These are phyloP conservation scores for Beauveria sp. DNA, from an alignment of 2,329 filamentous ascomycete species.

Conservation along the genomic window DNA sequence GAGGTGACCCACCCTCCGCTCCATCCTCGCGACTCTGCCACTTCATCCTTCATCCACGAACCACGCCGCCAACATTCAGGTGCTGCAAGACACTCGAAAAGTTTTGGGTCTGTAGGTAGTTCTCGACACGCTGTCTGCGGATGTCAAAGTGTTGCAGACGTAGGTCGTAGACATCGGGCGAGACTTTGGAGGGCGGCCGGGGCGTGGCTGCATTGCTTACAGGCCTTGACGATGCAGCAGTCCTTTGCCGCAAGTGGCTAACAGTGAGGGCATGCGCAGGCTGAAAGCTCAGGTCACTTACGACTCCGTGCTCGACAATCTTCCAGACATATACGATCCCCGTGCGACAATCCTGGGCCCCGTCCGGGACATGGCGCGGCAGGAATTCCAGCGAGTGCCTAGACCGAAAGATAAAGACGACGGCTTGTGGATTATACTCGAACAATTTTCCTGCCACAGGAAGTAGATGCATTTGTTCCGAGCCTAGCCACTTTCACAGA, in stretches of 20 bases:
- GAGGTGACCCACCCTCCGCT: background rate
- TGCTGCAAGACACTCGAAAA: background rate
- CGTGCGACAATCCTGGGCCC: background rate
- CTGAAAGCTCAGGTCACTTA: background rate
- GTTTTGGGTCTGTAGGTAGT: background rate
- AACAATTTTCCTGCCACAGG: background rate
- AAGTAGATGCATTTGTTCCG: background rate
- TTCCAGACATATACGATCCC: background rate
- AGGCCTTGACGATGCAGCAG: background rate
- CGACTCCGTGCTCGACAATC: background rate
- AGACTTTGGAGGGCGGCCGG: background rate
- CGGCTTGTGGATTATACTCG: background rate
- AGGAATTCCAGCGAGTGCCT: background rate
- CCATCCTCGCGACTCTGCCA: background rate
- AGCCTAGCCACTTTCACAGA: no score
- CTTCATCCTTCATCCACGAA: background rate
- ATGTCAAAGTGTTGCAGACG: background rate
- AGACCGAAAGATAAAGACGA: background rate
- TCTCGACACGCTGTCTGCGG: background rate
- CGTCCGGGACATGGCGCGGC: background rate
- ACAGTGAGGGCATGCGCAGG: background rate
- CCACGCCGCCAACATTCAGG: background rate
- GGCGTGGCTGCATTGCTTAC: slow-evolving; percentile 1
- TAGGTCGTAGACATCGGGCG: background rate
- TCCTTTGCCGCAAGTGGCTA: background rate